These are phyloP conservation scores for Syzygium oleosum DNA, from an alignment of 345 rosid genomes.

Conservation along the genomic window DNA sequence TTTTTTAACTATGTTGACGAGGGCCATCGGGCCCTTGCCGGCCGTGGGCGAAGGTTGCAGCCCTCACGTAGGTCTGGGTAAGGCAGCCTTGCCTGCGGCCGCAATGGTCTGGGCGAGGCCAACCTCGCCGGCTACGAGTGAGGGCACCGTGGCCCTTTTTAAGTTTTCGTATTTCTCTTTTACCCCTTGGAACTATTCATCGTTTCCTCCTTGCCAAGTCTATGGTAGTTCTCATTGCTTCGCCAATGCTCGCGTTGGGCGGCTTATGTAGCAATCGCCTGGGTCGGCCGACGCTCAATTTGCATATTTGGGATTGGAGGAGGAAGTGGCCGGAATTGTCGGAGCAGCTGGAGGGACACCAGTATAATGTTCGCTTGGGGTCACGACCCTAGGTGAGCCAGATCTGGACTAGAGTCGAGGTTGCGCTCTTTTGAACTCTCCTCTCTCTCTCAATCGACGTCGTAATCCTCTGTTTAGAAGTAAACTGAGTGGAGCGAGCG, in stretches of 20 bases:
- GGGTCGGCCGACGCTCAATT: background rate
- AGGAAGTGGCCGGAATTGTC: background rate
- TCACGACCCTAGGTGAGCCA: background rate
- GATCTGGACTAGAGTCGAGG: background rate
- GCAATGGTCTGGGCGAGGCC: background rate
- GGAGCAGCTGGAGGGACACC: background rate
- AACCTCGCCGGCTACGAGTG: fast-evolving
- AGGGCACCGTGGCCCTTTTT: background rate
- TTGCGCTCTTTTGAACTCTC: background rate
- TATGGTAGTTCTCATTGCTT: background rate
- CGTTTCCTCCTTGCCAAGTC: background rate
- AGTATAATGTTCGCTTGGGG: fast-evolving
- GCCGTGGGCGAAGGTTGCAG: no score
- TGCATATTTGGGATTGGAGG: background rate
- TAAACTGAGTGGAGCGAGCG: background rate
- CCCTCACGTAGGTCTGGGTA: no score
- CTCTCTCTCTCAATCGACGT: background rate
- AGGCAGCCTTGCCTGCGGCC: background rate
- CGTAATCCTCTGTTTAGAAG: background rate
- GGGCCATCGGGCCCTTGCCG: background rate
- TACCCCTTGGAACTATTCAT: background rate
- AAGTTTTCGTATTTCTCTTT: background rate
- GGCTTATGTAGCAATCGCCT: background rate
- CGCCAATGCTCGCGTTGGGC: background rate
- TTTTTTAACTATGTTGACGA: background rate